Conservation (phyloP, 352 stramenopile genomes). For the Phytopythium helicoides region DNA sequence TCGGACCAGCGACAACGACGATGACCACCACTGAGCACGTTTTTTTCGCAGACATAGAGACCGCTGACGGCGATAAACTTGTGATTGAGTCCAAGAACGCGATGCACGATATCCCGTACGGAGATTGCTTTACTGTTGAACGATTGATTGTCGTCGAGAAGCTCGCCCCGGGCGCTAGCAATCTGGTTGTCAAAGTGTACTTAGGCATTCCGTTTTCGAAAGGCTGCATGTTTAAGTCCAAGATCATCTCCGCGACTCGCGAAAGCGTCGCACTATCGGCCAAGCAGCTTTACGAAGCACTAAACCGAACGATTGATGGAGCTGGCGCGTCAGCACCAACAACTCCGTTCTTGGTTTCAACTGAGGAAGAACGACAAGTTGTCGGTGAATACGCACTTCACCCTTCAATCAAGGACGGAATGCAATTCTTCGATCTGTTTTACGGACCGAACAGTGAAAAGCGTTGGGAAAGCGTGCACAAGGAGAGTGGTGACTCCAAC, state of each 20-base stretch:
- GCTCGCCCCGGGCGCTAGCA: conserved; percentile 23
- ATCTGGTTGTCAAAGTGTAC: conserved; percentile 58
- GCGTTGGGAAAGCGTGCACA: conserved; percentile 55
- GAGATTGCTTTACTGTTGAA: conserved; percentile 84
- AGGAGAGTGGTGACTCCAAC: conserved; percentile 64
- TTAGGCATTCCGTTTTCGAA: conserved; percentile 85
- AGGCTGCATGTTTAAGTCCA: conserved; percentile 89
- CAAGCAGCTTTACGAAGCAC: conserved; percentile 55
- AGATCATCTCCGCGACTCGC: conserved; percentile 81
- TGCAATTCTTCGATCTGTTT: conserved; percentile 78
- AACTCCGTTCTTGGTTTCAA: conserved; percentile 69
- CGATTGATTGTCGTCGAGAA: conserved; percentile 60
- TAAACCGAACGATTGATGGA: conserved; percentile 45
- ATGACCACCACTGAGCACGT: conserved; percentile 75
- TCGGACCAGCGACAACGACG: conserved; percentile 83
- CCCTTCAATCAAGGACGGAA: conserved; percentile 34
- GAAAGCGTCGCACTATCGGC: conserved; percentile 56
- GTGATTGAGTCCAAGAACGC: conserved; percentile 62
- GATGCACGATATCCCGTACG: conserved; percentile 85
- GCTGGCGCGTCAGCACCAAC: conserved; percentile 13
- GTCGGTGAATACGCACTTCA: conserved; percentile 71
- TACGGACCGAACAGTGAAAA: conserved; percentile 47
- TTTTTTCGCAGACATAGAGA: conserved; percentile 30
- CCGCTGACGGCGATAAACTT: conserved; percentile 43
- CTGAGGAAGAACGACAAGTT: conserved; percentile 61